These are phyloP conservation scores for Pyricularia grisea DNA, from an alignment of 2,329 filamentous ascomycete genomes.

Conservation along the genomic window DNA sequence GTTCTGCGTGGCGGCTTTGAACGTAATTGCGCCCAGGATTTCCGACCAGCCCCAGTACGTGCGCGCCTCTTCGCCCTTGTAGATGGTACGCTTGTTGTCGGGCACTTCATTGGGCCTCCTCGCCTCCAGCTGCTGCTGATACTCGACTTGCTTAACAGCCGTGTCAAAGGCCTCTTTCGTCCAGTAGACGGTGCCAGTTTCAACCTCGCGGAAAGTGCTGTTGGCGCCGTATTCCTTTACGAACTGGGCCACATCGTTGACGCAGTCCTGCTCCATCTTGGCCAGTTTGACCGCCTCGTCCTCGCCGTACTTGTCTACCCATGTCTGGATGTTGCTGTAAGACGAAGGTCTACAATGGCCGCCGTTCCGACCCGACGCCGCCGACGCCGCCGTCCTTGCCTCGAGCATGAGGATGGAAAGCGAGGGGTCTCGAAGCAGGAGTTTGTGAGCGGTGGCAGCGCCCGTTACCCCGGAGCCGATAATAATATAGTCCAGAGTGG, in stretches of 20 bases:
- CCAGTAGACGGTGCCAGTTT: slow-evolving; percentile 36
- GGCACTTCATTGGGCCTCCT: slow-evolving; percentile 17
- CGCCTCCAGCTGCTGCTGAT: slow-evolving; percentile 17
- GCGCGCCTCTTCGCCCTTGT: slow-evolving; percentile 22
- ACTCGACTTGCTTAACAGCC: slow-evolving; percentile 20
- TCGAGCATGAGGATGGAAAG: slow-evolving; percentile 16
- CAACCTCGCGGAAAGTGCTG: slow-evolving; percentile 30
- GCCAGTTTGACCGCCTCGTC: neutral
- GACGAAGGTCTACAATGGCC: slow-evolving; percentile 9
- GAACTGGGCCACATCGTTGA: slow-evolving; percentile 39
- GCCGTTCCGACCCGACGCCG: slow-evolving; percentile 21
- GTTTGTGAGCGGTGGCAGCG: slow-evolving; percentile 18
- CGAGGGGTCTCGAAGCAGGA: slow-evolving; percentile 13
- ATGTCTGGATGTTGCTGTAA: neutral
- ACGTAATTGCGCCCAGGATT: slow-evolving; percentile 32
- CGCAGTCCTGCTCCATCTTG: slow-evolving; percentile 1
- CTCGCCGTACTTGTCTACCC: neutral
- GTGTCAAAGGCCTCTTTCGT: slow-evolving; percentile 20
- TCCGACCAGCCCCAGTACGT: slow-evolving; percentile 20
- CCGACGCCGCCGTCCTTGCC: slow-evolving; percentile 16
- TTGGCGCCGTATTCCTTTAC: slow-evolving; percentile 47
- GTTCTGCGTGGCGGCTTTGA: slow-evolving; percentile 38
- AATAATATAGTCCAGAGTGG: slow-evolving; percentile 19
- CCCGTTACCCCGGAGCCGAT: slow-evolving; percentile 27
- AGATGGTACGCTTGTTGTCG: slow-evolving; percentile 27